Base-by-base conservation (phyloP, 1,284 basidiomycete species). In the Microbotryum saponariae region DNA sequence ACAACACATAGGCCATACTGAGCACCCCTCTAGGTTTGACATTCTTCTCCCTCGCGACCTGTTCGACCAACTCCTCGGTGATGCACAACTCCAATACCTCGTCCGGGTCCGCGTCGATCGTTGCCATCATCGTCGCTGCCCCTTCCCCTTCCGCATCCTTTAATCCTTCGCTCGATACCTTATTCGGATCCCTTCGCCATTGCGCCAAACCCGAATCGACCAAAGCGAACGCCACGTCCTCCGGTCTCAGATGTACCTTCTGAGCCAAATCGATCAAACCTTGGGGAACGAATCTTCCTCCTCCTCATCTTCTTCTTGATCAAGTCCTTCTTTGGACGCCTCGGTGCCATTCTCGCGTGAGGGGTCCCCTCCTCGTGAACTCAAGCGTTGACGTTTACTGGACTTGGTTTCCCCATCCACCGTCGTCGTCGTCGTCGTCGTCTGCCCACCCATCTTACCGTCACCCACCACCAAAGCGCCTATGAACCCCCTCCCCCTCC, bases 211-310 rank as follows among this genome's bases (percentile, higher is more conserved):
- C 91, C 58, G 88, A 86, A 73, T 96, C 91, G 59, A 87, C 85
- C 59, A 97, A 77, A 1, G 91, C 88, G 74, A 92, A 89, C 1
- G 89, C 86, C 0, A 86, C 83, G 73, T 97, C 93, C 66, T 97
- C 91, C 0, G 84, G 75, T 2, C 90, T 82, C 58, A 97, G 77
- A 74, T 89, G 68, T 52, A 68, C 56, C 46, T 53, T 61, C 16
- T 53, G 49, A 6, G 66, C 62, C 3, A 68, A 42, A 12, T 63
- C 58, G 4, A 60, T 58, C 14, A 70, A 48, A n/a, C 52, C 2
- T 57, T 66, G 29, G 61, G 59, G 45, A 59, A 64, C 18, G 29
- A 25, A 21, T 53, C 56, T 4, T 54, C 57, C 6, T 52, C 59
- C 46, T 49, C 51, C 29, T 16, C 50, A 45, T 16, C n/a, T 20